A percentile compares a stretch with the other conserved stretches of the same genome.
Evolutionary conservation across 129 eudicot genomes (phyloP).

Genomic region (Escallonia herrerae): DNA sequence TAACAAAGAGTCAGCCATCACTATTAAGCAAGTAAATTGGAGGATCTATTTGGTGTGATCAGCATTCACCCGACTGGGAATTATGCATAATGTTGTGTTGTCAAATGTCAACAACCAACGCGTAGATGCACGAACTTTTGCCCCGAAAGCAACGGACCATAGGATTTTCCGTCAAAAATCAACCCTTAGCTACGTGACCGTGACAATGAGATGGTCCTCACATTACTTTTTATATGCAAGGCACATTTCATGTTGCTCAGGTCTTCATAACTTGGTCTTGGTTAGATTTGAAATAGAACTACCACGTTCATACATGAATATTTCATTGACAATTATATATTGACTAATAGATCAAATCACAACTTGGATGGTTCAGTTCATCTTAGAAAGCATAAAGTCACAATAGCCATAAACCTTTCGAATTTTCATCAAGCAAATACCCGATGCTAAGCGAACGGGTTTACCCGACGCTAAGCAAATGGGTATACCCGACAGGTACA

Average conservation of each 20-base stretch:
- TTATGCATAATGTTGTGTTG: not conserved
- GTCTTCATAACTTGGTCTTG: not conserved
- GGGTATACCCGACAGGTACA: too few species aligned
- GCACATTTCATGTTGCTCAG: not conserved
- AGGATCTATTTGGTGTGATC: slow-evolving; percentile 13
- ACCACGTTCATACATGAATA: not conserved
- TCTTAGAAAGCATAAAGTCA: not conserved
- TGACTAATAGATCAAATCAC: not conserved
- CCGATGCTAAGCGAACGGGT: too few species aligned
- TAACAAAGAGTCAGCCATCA: slow-evolving; percentile 23
- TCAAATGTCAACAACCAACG: slow-evolving; percentile 26
- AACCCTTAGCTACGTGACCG: slow-evolving; percentile 16
- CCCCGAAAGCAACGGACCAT: slow-evolving; percentile 20
- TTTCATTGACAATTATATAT: not conserved
- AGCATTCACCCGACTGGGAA: slow-evolving; percentile 3
- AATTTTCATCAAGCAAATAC: not conserved
- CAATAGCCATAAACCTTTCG: not conserved
- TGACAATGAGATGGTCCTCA: slow-evolving; percentile 28
- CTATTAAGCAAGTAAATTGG: slow-evolving; percentile 3
- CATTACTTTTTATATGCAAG: not conserved
- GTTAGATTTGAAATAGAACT: not conserved
- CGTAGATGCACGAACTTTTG: slow-evolving; percentile 12
- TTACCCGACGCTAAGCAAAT: too few species aligned
- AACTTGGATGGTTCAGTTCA: slow-evolving; percentile 1
- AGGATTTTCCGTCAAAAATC: slow-evolving; percentile 22